Percentiles rank a stretch among this genome's conserved stretches.
These are phyloP conservation scores for Penicillium flavigenum DNA, from an alignment of 495 filamentous ascomycete genomes.

Conservation along the genomic window DNA sequence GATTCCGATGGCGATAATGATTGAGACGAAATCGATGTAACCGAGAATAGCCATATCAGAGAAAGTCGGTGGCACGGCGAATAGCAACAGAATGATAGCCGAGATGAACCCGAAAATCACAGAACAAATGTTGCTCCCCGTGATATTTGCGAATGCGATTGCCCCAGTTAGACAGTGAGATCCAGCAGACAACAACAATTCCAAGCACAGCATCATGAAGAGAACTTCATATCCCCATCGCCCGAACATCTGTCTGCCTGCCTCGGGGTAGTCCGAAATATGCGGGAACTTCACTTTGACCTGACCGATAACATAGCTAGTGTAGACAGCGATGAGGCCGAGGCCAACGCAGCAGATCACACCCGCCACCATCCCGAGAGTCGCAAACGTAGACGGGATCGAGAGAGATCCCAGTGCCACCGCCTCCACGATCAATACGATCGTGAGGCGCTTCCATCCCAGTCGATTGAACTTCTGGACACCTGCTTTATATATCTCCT, in stretches of 20 bases:
- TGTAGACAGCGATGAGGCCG: constrained; percentile 68
- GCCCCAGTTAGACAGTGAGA: constrained; percentile 70
- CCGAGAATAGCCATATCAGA: constrained; percentile 56
- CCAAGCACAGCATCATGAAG: constrained; percentile 56
- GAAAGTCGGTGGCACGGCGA: constrained; percentile 59
- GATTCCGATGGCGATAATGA: constrained; percentile 65
- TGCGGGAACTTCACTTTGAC: constrained; percentile 65
- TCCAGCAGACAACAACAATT: constrained; percentile 66
- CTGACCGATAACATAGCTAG: constrained; percentile 68
- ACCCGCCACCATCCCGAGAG: constrained; percentile 58
- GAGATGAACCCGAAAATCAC: constrained; percentile 63
- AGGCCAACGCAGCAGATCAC: constrained; percentile 54
- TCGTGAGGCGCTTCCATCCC: constrained; percentile 42
- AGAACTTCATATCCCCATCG: constrained; percentile 64
- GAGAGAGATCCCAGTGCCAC: constrained; percentile 62
- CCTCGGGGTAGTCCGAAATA: constrained; percentile 66
- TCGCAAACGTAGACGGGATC: constrained; percentile 59
- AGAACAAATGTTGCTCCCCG: constrained; percentile 59
- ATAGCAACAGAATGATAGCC: constrained; percentile 56
- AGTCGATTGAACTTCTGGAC: constrained; percentile 35
- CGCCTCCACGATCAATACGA: constrained; percentile 60
- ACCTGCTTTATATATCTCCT: constrained; percentile 26
- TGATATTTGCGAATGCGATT: constrained; percentile 64
- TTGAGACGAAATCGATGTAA: constrained; percentile 63
- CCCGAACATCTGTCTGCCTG: constrained; percentile 36